phyloP scores from a whole-genome alignment of 805 yeast genomes.

The Yarrowia sp. region DNA sequence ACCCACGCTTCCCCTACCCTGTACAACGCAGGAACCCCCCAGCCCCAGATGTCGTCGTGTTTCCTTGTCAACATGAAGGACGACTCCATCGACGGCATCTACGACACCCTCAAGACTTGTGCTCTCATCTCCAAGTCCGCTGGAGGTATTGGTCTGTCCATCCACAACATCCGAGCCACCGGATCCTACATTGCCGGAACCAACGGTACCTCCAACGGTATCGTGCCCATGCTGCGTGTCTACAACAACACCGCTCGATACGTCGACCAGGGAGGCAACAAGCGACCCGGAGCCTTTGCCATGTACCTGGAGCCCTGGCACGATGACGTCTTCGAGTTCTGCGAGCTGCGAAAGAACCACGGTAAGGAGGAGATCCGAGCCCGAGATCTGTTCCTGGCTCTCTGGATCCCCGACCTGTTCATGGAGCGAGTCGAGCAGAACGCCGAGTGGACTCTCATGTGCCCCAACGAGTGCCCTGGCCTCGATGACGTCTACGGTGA shows the following conservation, averaged over 20 bases:
- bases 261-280: constrained; percentile 98
- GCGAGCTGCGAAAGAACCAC: constrained; percentile 88
- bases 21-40: constrained; percentile 90
- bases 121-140: constrained; percentile 93
- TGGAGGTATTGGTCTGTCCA: constrained; percentile 93
- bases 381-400: constrained; percentile 88
- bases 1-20: constrained; percentile 96
- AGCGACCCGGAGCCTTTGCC: constrained; percentile 97
- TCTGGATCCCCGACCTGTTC: constrained; percentile 94
- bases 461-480: constrained; percentile 90
- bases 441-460: constrained; percentile 86
- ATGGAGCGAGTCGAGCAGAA: constrained; percentile 86
- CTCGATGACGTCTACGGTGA: constrained; percentile 83
- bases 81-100: constrained; percentile 95
- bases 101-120: constrained; percentile 83
- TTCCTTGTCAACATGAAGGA: constrained; percentile 90
- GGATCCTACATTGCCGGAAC: constrained; percentile 92
- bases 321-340: constrained; percentile 82
- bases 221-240: constrained; percentile 95
- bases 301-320: constrained; percentile 97
- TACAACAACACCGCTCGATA: constrained; percentile 95
- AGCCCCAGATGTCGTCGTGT: constrained; percentile 88
- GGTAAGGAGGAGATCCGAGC: constrained; percentile 95
- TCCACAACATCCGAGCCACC: constrained; percentile 82
- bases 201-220: constrained; percentile 89